phyloP scores from a whole-genome alignment of 2,329 filamentous ascomycete species.

The Cercospora berteroae region DNA sequence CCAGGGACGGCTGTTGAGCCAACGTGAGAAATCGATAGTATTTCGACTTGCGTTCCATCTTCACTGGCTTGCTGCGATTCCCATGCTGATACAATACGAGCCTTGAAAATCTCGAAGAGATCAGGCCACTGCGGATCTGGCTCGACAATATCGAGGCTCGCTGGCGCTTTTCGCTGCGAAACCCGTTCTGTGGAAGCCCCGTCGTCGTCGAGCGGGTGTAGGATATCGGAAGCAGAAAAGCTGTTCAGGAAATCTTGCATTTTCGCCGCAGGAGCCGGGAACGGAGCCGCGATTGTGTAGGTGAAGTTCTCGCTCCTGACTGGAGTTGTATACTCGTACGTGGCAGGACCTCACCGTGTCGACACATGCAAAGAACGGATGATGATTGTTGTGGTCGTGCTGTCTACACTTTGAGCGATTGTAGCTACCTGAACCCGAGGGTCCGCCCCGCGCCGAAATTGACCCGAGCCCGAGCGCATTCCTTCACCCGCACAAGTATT shows the following conservation, averaged over 20 bases:
- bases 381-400: background rate
- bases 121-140: constrained; percentile 42
- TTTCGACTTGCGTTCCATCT: constrained; percentile 21
- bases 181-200: constrained; percentile 19
- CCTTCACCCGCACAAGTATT: too few species aligned
- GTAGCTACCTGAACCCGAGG: too few species aligned
- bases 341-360: background rate
- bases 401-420: too few species aligned
- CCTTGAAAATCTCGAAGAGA: constrained; percentile 35
- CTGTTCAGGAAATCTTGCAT: background rate
- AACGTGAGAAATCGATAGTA: constrained; percentile 45
- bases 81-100: constrained; percentile 40
- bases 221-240: background rate
- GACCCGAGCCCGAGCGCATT: too few species aligned
- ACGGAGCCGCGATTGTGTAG: background rate
- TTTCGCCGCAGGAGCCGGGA: background rate
- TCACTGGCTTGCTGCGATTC: constrained; percentile 19
- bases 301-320: background rate
- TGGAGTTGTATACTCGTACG: background rate
- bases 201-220: background rate
- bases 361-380: background rate
- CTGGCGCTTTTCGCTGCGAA: constrained; percentile 20
- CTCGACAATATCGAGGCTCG: constrained; percentile 37
- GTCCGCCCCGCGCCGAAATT: too few species aligned
- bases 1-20: constrained; percentile 54